Evolutionary conservation across 768 basidiomycete genomes (phyloP), one percentile per base, ranked within the genome.

Genomic region (Leucogyrophana mollusca): DNA sequence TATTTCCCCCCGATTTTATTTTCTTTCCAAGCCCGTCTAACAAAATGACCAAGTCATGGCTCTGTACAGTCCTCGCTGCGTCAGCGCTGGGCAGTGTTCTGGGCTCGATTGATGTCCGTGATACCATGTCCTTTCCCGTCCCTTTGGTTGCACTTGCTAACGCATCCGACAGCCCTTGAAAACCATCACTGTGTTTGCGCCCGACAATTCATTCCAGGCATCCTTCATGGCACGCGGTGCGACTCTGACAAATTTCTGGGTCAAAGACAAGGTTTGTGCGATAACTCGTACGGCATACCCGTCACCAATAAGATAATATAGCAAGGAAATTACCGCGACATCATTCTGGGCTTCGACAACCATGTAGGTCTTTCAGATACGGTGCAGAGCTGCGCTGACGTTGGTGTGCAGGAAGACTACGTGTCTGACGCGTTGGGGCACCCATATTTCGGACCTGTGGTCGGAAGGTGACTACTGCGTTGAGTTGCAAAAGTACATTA

Each of bases 281-380:
- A 32, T 11, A 46, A 21, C n/a, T n/a, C n/a, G n/a, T n/a, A n/a
- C n/a, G n/a, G n/a, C n/a, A n/a, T n/a, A n/a, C n/a, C n/a, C n/a
- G n/a, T n/a, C n/a, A n/a, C n/a, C n/a, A n/a, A n/a, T n/a, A n/a
- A n/a, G n/a, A 36, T 13, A n/a, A 17, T 4, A 8, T 38, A 69
- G 67, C 43, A 59, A 45, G 72, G 72, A 9, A 60, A 55, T 8
- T 72, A 73, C 47, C 61, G 73, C 25, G 77, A 79, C 56, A 66
- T 79, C 17, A 57, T 76, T 7, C 63, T 78, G 3, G 77, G 76
- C 1, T 78, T 65, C 50, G 76, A 78, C 55, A 62, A 76, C 52
- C 63, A 68, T 51, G 68, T 69, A 34, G 17, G 62, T 54, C 43
- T 13, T 25, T 22, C 25, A 18, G 32, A n/a, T 48, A 24, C 10